Evolutionary conservation across 768 basidiomycete genomes (phyloP), one percentile per base, ranked within the genome.

Genomic region (Pholiota conissans): DNA sequence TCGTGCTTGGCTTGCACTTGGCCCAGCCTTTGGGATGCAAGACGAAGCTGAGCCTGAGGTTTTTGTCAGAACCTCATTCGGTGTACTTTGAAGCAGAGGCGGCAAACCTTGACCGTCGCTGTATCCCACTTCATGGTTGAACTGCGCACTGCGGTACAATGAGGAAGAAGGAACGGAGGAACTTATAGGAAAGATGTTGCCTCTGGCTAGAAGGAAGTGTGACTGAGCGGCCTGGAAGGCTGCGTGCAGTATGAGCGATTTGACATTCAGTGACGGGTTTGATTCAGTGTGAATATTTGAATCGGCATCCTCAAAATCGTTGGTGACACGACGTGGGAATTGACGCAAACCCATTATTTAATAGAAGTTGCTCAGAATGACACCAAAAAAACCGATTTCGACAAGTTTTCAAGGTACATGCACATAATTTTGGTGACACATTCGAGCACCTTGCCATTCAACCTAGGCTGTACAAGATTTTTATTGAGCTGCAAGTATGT

Each of bases 1-100:
- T 90, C 87, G 57, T 86, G 82, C 69, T 82, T 84, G 60, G 85
- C 84, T 65, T 89, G 87, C 16, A 89, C 68, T 62, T 91, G 88
- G 18, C 85, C 85, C 27, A 92, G 76, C 50, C 79, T 79, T 61
- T 88, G 85, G 46, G 82, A 82, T 7, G 89, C 80, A 24, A 82
- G 75, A 58, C 85, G 79, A 47, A 91, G 76, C 57, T 88, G 84
- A 18, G 78, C 73, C 90, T 91, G 45, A 27, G 30, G 13, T 32
- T 32, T 35, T 29, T 48, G 55, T 64, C 34, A 61, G 35, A 28
- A 46, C 37, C n/a, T 27, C 18, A 6, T 26, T 42, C 30, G n/a
- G 24, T 22, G n/a, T 18, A 27, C 39, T 11, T 18, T 39, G 20
- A 34, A n/a, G 16, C 42, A 39, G 60, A 47, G 28, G 20, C n/a